phyloP scores from a whole-genome alignment of 495 filamentous ascomycete species.

The Hypoxylon lenormandii region DNA sequence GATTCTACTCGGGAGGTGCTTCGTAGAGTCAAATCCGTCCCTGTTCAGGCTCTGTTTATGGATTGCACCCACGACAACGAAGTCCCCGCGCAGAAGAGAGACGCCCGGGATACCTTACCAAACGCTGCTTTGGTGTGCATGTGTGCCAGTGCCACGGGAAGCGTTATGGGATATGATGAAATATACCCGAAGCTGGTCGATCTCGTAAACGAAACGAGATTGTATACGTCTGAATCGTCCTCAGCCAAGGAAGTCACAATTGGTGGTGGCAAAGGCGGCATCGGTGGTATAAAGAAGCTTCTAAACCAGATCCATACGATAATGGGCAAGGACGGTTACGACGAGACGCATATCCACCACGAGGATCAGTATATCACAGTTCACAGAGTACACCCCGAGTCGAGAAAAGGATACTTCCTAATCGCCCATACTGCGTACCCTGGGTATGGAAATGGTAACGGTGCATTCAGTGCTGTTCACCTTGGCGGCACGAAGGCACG shows the following conservation, averaged over 20 bases:
- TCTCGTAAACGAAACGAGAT: constrained; percentile 84
- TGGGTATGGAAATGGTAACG: constrained; percentile 83
- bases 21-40: constrained; percentile 78
- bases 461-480: constrained; percentile 77
- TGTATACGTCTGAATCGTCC: constrained; percentile 80
- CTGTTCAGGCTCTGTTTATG: constrained; percentile 96
- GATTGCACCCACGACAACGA: constrained; percentile 99
- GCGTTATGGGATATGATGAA: constrained; percentile 99
- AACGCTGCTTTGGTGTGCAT: constrained; percentile 94
- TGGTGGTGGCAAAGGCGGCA: constrained; percentile 77
- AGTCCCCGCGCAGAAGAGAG: constrained; percentile 92
- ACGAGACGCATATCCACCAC: constrained; percentile 96
- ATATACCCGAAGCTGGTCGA: constrained; percentile 92
- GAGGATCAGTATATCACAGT: constrained; percentile 96
- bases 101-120: constrained; percentile 93
- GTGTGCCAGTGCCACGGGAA: constrained; percentile 92
- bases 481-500: constrained; percentile 80
- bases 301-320: constrained; percentile 90
- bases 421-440: constrained; percentile 96
- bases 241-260: constrained; percentile 66
- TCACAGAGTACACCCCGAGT: constrained; percentile 90
- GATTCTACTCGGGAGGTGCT: constrained; percentile 66
- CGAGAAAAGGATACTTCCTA: constrained; percentile 90
- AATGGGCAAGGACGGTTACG: constrained; percentile 93
- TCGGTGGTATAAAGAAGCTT: constrained; percentile 87